Base-by-base conservation (phyloP, 768 basidiomycete genomes). In the Collybiopsis confluens region DNA sequence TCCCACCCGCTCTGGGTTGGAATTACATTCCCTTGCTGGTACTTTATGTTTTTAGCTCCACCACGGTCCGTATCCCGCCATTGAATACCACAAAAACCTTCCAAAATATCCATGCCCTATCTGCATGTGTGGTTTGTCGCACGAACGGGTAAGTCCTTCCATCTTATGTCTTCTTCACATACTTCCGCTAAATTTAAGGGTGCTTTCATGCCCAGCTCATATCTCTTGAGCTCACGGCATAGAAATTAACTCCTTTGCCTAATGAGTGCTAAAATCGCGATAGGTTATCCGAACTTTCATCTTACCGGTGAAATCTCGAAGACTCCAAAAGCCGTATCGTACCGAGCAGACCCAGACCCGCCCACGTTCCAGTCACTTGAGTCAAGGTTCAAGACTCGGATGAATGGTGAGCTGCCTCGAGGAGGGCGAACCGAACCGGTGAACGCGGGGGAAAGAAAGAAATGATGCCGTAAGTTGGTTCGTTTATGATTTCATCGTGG, bases 391-490 rank as follows among this genome's bases (percentile, higher is more conserved):
- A 21, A 24, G 47, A 35, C 21, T 36, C 20, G 23, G 11, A 35
- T 36, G 47, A 48, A 48, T 48, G 35, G 33, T 28, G 45, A 35
- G 45, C 45, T 47, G 47, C 47, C 47, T 48, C 33, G 23, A 37
- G 45, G 45, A 46, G 47, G 30, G 23, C 21, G 35, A 48, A 48
- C 47, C 35, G 47, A 48, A 48, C 47, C 47, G 23, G 47, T 36
- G 47, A 48, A 35, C 33, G 28, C 21, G 28, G 45, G 37, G 6
- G 21, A 35, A 48, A 46, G 28, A 46, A 46, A 46, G 45, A 46
- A 46, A 46, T 27, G 21, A 46, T 46, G 47, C 47, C 47, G 47
- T 48, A 48, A 48, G 47, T 48, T 48, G 47, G 47, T 48, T 48
- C 47, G 33, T 48, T 48, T 47, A 28, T 28, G 45, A 33, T 47